Conservation (phyloP, 192 early-diverging fungal genomes). For the Gonapodya prolifera region DNA sequence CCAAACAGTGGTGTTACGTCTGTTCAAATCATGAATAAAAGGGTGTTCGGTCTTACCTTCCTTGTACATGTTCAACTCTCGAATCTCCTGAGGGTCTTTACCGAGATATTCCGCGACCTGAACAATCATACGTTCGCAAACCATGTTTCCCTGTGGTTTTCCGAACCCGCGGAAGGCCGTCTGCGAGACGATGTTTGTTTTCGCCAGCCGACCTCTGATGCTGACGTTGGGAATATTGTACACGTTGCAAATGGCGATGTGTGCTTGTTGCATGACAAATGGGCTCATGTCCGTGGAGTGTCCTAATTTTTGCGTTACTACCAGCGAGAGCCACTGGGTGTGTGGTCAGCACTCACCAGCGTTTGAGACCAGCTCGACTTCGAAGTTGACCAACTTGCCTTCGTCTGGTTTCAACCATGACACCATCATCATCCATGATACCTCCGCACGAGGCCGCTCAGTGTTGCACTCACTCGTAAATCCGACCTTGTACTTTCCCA, state of each 20-base stretch:
- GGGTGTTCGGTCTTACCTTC: neutral
- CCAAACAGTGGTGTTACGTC: slow-evolving; percentile 10
- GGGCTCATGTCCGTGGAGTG: slow-evolving; percentile 50
- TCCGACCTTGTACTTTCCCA: slow-evolving; percentile 62
- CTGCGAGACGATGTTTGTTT: slow-evolving; percentile 72
- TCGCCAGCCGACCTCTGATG: slow-evolving; percentile 53
- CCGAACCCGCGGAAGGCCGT: slow-evolving; percentile 82
- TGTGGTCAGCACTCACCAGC: neutral
- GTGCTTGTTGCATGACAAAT: slow-evolving; percentile 56
- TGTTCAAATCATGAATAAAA: slow-evolving; percentile 7
- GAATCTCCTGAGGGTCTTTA: slow-evolving; percentile 42
- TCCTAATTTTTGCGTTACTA: slow-evolving; percentile 47
- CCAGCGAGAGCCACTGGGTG: neutral
- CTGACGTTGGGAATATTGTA: slow-evolving; percentile 61
- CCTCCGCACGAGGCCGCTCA: slow-evolving; percentile 38
- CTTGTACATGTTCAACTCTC: slow-evolving; percentile 11
- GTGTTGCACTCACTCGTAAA: slow-evolving; percentile 51
- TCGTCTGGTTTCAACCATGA: slow-evolving; percentile 13
- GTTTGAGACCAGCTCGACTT: slow-evolving; percentile 15
- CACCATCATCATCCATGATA: neutral
- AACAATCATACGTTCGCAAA: slow-evolving; percentile 60
- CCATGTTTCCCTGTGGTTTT: slow-evolving; percentile 70
- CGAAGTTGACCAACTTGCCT: slow-evolving; percentile 28
- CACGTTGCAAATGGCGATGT: slow-evolving; percentile 63
- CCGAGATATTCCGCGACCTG: slow-evolving; percentile 63